These are phyloP conservation scores for Zasmidium citrigriseum DNA, from an alignment of 2,329 filamentous ascomycete genomes.

Conservation along the genomic window DNA sequence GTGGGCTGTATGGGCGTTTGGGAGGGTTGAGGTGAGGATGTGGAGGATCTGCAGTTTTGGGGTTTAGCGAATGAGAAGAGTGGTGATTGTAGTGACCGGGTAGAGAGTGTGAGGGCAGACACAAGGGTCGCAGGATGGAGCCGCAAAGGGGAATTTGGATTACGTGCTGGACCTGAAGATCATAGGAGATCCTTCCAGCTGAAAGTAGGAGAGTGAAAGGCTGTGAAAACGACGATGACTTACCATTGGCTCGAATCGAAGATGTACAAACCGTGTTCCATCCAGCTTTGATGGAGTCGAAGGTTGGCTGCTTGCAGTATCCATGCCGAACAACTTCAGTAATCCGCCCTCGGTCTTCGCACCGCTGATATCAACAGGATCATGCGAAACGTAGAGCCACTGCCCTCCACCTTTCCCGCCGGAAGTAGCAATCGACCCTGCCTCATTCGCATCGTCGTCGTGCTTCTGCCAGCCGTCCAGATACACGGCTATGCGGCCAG, in stretches of 20 bases:
- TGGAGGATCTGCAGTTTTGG: constrained; percentile 72
- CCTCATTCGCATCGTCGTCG: constrained; percentile 3
- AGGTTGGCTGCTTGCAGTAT: not conserved
- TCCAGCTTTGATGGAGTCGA: not conserved
- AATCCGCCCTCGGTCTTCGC: constrained; percentile 17
- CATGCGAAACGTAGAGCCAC: constrained; percentile 89
- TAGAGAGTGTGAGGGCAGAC: not conserved
- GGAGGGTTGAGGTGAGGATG: constrained; percentile 72
- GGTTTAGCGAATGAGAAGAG: not conserved
- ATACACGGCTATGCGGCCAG: constrained; percentile 84
- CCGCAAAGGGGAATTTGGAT: not conserved
- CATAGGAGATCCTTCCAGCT: no score
- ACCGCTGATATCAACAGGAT: constrained; percentile 54
- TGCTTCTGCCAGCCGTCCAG: constrained; percentile 69
- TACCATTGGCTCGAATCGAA: constrained; percentile 96
- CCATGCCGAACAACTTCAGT: constrained; percentile 19
- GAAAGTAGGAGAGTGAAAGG: not conserved
- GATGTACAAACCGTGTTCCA: constrained; percentile 61
- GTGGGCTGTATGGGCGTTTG: constrained; percentile 74
- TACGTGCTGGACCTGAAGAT: no score
- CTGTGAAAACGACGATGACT: constrained; percentile 31
- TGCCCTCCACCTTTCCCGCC: constrained; percentile 84
- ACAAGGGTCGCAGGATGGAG: not conserved
- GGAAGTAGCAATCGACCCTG: constrained; percentile 53
- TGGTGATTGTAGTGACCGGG: not conserved